Base-by-base conservation (phyloP, 75 land plant genomes). In the Picea glauca region DNA sequence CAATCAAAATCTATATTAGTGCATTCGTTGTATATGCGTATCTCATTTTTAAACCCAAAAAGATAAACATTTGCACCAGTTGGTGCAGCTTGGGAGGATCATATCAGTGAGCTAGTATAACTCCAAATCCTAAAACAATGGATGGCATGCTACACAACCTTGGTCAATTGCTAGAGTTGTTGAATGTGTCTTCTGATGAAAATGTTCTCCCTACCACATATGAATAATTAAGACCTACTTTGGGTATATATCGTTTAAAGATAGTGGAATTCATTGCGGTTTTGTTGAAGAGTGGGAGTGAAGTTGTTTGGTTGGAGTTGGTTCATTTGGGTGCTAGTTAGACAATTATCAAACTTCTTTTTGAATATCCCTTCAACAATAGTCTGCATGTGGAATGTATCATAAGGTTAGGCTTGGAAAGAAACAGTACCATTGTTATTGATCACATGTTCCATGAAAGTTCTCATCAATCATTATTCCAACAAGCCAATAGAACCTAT, bases 221-320 rank as follows among this genome's bases (percentile, higher is more conserved):
- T 80, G 99, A 98, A 4, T 87, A 84, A 75, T 26, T 26, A 26
- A 26, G 89, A 67, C 99, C 99, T 65, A 98, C 99, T 78, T 84
- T 98, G 58, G 99, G 99, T 46, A 98, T 91, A 56, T 94, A 94
- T 81, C 91, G 99, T 35, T 66, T 98, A 58, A 98, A 98, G 99
- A 95, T 98, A 79, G 91, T 95, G 72, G 99, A 95, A 26, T 26
- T 26, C 26, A 26, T 26, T 26, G 26, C 0, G 26, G 26, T 26
- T 26, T 26, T 26, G 26, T 72, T 93, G 76, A 72, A 92, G 58
- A 87, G 89, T 68, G 90, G 90, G 66, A 90, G 88, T 83, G 98
- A 93, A 83, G 89, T 85, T 58, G 98, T 93, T 73, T 88, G 94
- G 74, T 87, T 90, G 84, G 91, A 91, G 78, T 76, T 98, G 65